These are phyloP conservation scores for Xylaria sp. DNA, from an alignment of 2,329 filamentous ascomycete species.

Conservation along the genomic window DNA sequence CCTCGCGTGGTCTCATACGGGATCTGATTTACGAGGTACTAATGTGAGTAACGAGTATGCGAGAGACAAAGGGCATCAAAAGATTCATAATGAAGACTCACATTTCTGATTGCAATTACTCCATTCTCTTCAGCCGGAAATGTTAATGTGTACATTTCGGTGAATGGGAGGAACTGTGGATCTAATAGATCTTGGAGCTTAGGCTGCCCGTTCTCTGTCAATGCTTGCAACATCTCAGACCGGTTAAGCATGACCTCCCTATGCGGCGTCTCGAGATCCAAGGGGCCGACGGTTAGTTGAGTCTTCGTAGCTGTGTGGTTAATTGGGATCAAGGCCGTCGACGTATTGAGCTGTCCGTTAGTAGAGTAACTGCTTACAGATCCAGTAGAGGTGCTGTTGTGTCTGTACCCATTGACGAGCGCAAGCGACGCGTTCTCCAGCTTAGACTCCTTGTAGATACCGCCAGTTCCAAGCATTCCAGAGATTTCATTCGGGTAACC, in stretches of 20 bases:
- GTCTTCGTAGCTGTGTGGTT: not conserved
- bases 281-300: slow-evolving; percentile 3
- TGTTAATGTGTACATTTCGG: slow-evolving; percentile 5
- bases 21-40: slow-evolving; percentile 48
- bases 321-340: not conserved
- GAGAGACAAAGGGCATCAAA: no score
- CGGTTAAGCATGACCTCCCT: slow-evolving; percentile 10
- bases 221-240: slow-evolving; percentile 26
- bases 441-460: not conserved
- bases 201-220: slow-evolving; percentile 27
- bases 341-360: not conserved
- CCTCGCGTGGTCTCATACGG: slow-evolving; percentile 54
- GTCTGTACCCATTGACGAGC: not conserved
- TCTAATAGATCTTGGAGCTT: slow-evolving; percentile 18
- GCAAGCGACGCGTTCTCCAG: not conserved
- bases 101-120: slow-evolving; percentile 62
- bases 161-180: slow-evolving; percentile 30
- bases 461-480: not conserved
- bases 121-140: slow-evolving; percentile 43
- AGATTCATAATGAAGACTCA: slow-evolving; percentile 48
- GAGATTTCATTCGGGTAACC: not conserved
- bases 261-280: slow-evolving; percentile 16
- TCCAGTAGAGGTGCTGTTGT: slow-evolving; percentile 20
- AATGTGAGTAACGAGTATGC: slow-evolving; percentile 4
- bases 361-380: not conserved